Base-by-base conservation (phyloP, 257 asterid species). In the Cinchona pubescens region DNA sequence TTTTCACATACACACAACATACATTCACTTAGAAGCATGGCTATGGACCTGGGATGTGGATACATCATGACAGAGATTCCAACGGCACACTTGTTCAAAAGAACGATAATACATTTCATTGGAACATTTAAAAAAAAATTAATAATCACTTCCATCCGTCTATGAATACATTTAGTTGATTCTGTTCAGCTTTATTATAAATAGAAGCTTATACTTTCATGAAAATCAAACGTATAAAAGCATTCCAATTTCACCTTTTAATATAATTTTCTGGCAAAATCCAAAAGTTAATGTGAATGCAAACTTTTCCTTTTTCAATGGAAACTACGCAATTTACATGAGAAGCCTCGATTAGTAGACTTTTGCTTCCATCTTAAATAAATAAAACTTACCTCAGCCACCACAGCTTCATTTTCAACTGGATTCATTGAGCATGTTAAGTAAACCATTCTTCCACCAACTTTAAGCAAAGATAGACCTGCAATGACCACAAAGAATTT, bases 351-450 rank as follows among this genome's bases (percentile, higher is more conserved):
- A n/a, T n/a, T n/a, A n/a, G n/a, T n/a, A n/a, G n/a, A n/a, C n/a
- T n/a, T n/a, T n/a, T n/a, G n/a, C n/a, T n/a, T n/a, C n/a, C n/a
- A n/a, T n/a, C n/a, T n/a, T n/a, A n/a, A n/a, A n/a, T n/a, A n/a
- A n/a, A n/a, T n/a, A n/a, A n/a, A n/a, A n/a, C n/a, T 67, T 92
- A 92, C 97, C 94, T 94, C 98, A 0, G 97, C 90, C 74, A 94
- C 98, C 67, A 90, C 98, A 73, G 98, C 97, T 84, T 94, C 97
- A 76, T 94, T 90, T 85, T 94, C 99, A 87, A 90, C 82, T 53
- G 99, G 99, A 81, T 94, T 94, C 97, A 94, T 92, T 69, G 99
- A 94, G 90, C 99, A 94, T 75, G 99, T 94, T 74, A 97, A 94
- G 83, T 94, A 94, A 71, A 94, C 94, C 93, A 94, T 88, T 80